These are phyloP conservation scores for Aspergillus affinis DNA, from an alignment of 495 filamentous ascomycete genomes.

Conservation along the genomic window DNA sequence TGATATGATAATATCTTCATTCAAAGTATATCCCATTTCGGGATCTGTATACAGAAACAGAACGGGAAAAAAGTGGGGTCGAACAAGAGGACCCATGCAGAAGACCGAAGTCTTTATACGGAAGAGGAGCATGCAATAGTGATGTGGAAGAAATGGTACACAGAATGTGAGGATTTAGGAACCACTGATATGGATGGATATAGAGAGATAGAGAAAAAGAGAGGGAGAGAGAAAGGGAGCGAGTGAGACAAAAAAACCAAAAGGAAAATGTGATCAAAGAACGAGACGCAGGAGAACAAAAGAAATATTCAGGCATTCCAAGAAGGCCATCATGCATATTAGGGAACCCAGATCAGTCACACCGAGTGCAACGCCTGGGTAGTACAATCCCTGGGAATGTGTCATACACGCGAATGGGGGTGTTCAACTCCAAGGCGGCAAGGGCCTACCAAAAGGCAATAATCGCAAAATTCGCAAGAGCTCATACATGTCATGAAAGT, in stretches of 20 bases:
- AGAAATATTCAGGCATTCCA: constrained; percentile 13
- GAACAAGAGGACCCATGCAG: not conserved
- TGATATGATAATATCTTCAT: constrained; percentile 4
- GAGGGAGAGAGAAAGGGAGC: too few species aligned
- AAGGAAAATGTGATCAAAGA: constrained; percentile 10
- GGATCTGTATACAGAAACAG: not conserved
- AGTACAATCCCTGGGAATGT: constrained; percentile 24
- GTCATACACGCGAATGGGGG: constrained; percentile 27
- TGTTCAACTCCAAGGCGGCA: constrained; percentile 31
- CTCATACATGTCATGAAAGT: constrained; percentile 44
- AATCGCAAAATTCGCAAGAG: constrained; percentile 40
- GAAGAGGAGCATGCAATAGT: not conserved
- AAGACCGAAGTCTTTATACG: not conserved
- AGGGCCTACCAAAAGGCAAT: constrained; percentile 31
- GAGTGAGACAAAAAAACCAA: constrained; percentile 4
- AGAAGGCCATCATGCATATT: constrained; percentile 21
- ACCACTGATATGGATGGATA: not conserved
- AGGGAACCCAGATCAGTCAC: constrained; percentile 11
- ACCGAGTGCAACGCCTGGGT: constrained; percentile 11
- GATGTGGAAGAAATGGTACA: constrained; percentile 8
- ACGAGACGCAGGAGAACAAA: constrained; percentile 11
- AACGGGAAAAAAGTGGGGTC: not conserved
- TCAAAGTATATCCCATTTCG: constrained; percentile 1
- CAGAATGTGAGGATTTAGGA: not conserved
- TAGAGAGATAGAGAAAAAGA: too few species aligned